Evolutionary conservation across 495 filamentous ascomycete genomes (phyloP).

Genomic region (Talaromyces wortmannii): DNA sequence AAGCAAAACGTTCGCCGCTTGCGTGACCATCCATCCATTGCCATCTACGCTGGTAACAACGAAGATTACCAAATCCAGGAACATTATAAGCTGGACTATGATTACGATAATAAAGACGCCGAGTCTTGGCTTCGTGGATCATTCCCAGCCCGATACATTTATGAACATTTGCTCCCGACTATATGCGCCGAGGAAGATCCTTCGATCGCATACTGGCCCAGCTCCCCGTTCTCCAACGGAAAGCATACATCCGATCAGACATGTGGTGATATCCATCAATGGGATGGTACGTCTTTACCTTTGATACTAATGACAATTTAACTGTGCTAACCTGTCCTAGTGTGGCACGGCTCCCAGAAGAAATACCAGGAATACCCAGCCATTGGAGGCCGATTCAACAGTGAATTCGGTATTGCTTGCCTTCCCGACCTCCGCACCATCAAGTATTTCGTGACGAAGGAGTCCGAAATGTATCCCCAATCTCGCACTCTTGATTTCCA

Average conservation of each 20-base stretch:
- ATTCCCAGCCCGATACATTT: conserved; percentile 90
- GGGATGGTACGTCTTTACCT: conserved; percentile 53
- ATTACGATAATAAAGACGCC: conserved; percentile 65
- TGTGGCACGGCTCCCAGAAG: conserved; percentile 92
- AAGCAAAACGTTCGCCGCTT: conserved; percentile 67
- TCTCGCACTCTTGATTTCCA: conserved; percentile 91
- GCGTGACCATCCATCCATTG: conserved; percentile 78
- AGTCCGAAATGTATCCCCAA: conserved; percentile 72
- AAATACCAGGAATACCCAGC: conserved; percentile 88
- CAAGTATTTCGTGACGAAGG: conserved; percentile 65
- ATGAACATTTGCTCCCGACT: conserved; percentile 80
- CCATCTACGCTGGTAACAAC: conserved; percentile 87
- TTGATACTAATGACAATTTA: background rate
- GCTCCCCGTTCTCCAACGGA: conserved; percentile 78
- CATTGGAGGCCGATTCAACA: conserved; percentile 84
- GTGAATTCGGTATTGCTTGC: conserved; percentile 92
- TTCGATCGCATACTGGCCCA: conserved; percentile 68
- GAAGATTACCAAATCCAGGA: conserved; percentile 92
- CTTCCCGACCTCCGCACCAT: conserved; percentile 81
- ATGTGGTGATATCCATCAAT: conserved; percentile 91
- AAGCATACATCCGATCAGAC: conserved; percentile 69
- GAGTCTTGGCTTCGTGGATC: conserved; percentile 78
- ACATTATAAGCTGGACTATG: conserved; percentile 50
- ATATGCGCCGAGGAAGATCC: conserved; percentile 55
- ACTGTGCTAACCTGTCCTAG: conserved; percentile 45